These are phyloP conservation scores for Boechera divaricarpa DNA, from an alignment of 345 rosid genomes.

Conservation along the genomic window DNA sequence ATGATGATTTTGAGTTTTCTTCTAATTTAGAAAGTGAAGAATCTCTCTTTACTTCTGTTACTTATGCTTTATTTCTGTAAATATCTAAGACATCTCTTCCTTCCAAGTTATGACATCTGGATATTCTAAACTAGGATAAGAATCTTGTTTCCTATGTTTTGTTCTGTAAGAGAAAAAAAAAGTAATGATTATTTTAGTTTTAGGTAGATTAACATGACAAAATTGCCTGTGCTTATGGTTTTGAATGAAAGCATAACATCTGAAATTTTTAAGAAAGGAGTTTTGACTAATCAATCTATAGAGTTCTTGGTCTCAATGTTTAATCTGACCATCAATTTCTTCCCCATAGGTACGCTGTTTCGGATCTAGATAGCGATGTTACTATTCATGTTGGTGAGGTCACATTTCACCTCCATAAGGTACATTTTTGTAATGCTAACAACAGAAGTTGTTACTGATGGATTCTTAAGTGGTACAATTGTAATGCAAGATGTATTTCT, in stretches of 20 bases:
- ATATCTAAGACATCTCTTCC: constrained; percentile 28
- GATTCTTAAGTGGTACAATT: constrained; percentile 9
- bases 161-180: not conserved
- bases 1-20: constrained; percentile 33
- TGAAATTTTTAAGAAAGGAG: not conserved
- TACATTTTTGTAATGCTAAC: constrained; percentile 32
- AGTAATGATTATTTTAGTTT: not conserved
- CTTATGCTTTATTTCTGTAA: constrained; percentile 37
- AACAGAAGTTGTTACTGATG: not conserved
- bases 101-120: constrained; percentile 25
- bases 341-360: constrained; percentile 65
- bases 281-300: not conserved
- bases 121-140: constrained; percentile 28
- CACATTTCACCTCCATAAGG: constrained; percentile 92
- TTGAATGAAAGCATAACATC: constrained; percentile 4
- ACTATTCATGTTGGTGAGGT: constrained; percentile 70
- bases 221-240: not conserved
- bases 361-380: constrained; percentile 81
- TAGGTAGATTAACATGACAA: not conserved
- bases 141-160: constrained; percentile 24
- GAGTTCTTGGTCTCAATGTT: constrained; percentile 29
- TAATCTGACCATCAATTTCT: constrained; percentile 22
- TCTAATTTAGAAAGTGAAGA: constrained; percentile 42
- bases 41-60: constrained; percentile 37
- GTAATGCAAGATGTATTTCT: not conserved